phyloP scores from a whole-genome alignment of 2,329 filamentous ascomycete species.

The Arthroderma sp. region DNA sequence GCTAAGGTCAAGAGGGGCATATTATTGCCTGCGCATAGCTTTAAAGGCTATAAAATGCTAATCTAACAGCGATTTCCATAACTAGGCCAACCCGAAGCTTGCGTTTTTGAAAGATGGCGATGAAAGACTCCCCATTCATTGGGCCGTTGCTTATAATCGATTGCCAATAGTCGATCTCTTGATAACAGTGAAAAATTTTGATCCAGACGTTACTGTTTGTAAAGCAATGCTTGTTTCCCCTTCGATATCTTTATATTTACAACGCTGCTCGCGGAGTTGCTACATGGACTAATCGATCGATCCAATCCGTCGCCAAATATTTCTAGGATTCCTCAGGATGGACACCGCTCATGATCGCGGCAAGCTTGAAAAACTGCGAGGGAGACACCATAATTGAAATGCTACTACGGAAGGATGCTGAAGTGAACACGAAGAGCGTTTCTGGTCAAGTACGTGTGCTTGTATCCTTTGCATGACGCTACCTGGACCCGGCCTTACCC shows the following conservation, averaged over 20 bases:
- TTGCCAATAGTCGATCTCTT: conserved; percentile 61
- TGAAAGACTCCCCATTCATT: conserved; percentile 81
- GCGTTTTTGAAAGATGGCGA: conserved; percentile 66
- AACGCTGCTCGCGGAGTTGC: neutral
- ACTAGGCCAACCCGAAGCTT: conserved; percentile 64
- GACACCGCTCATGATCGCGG: conserved; percentile 39
- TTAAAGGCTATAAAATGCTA: neutral
- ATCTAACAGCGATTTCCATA: conserved; percentile 1
- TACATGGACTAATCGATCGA: neutral
- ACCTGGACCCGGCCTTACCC: neutral
- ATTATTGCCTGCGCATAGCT: neutral
- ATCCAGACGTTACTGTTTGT: conserved; percentile 63
- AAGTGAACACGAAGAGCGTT: conserved; percentile 31
- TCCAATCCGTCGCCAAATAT: neutral
- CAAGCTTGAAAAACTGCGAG: conserved; percentile 33
- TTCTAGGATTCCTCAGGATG: conserved; percentile 35
- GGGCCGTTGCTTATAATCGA: conserved; percentile 78
- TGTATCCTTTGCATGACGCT: neutral
- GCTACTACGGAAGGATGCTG: conserved; percentile 34
- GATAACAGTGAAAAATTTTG: conserved; percentile 57
- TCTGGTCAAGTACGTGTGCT: conserved; percentile 27
- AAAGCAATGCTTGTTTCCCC: neutral
- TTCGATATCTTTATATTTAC: neutral
- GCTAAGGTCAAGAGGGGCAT: conserved; percentile 5
- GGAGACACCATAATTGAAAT: conserved; percentile 33